phyloP scores from a whole-genome alignment of 495 filamentous ascomycete genomes.

The Beverwykella pulmonaria region DNA sequence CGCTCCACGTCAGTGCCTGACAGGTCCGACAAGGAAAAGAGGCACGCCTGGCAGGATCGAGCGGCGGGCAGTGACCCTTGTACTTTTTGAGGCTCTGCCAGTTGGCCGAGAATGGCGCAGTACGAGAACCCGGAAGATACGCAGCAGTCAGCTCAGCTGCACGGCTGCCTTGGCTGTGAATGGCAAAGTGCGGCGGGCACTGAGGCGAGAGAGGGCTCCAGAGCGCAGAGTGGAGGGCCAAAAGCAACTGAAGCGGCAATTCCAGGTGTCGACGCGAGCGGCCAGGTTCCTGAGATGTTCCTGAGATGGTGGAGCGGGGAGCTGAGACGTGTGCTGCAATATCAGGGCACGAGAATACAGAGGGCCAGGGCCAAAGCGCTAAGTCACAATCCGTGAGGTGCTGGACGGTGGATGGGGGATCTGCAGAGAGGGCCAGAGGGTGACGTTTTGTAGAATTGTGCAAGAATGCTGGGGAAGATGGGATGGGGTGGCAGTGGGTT shows the following conservation, averaged over 20 bases:
- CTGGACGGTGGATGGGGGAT: not conserved
- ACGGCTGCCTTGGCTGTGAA: conserved; percentile 2
- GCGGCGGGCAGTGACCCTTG: conserved; percentile 16
- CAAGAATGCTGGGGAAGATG: too few species aligned
- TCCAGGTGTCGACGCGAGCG: too few species aligned
- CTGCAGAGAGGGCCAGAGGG: conserved; percentile 11
- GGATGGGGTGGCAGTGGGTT: too few species aligned
- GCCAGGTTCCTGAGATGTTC: conserved; percentile 16
- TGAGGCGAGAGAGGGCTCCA: not conserved
- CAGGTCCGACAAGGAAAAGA: conserved; percentile 19
- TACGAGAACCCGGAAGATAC: conserved; percentile 4
- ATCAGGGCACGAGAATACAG: conserved; percentile 24
- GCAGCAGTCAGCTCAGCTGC: conserved; percentile 30
- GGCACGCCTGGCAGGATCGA: conserved; percentile 27
- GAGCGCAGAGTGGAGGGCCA: not conserved
- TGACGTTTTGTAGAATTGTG: too few species aligned
- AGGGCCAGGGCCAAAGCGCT: conserved; percentile 25
- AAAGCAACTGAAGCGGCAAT: conserved; percentile 17
- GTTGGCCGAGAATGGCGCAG: conserved; percentile 35
- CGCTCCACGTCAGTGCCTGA: conserved; percentile 28
- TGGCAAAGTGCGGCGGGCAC: conserved; percentile 2
- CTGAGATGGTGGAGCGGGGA: not conserved
- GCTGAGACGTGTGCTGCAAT: conserved; percentile 12
- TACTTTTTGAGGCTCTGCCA: conserved; percentile 33
- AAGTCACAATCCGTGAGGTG: conserved; percentile 28